Percentiles rank a stretch among this genome's conserved stretches.
These are phyloP conservation scores for Saitozyma podzolica DNA, from an alignment of 768 basidiomycete genomes.

Conservation along the genomic window DNA sequence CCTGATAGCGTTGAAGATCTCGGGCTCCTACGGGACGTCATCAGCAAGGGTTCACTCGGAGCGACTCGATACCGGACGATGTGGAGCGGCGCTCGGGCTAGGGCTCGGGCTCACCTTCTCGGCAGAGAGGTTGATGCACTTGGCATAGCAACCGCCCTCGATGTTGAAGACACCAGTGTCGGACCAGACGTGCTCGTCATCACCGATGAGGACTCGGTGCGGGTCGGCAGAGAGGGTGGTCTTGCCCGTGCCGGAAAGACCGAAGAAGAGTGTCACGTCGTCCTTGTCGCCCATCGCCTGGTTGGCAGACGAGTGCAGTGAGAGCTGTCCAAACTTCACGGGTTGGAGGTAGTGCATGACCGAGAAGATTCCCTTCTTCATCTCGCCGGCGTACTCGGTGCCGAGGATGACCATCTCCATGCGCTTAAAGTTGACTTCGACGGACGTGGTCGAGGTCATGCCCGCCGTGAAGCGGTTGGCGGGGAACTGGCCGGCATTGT, in stretches of 20 bases:
- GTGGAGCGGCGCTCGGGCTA: no score
- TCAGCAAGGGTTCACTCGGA: no score
- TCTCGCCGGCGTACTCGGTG: constrained; percentile 96
- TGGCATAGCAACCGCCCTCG: constrained; percentile 99
- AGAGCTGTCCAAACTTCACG: constrained; percentile 96
- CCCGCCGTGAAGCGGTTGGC: constrained; percentile 99
- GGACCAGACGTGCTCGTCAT: constrained; percentile 99
- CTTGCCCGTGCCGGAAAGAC: constrained; percentile 96
- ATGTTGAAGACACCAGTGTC: constrained; percentile 99
- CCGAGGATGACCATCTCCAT: constrained; percentile 99
- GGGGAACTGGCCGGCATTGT: constrained; percentile 99
- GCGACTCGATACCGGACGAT: no score
- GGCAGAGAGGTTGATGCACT: constrained; percentile 91
- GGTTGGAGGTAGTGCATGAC: constrained; percentile 99
- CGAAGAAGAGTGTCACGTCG: constrained; percentile 98
- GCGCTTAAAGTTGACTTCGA: constrained; percentile 99
- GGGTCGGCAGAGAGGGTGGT: constrained; percentile 98
- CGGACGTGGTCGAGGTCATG: constrained; percentile 98
- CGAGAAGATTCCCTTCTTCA: constrained; percentile 99
- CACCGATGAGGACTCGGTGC: constrained; percentile 87
- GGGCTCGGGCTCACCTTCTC: constrained; percentile 60
- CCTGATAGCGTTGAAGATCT: constrained; percentile 91
- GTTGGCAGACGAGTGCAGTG: constrained; percentile 96
- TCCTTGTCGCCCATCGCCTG: constrained; percentile 73
- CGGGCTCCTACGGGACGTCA: constrained; percentile 66